A percentile compares a stretch with the other conserved stretches of the same genome.
phyloP scores from a whole-genome alignment of 805 yeast genomes.

The Barnettozyma populi region DNA sequence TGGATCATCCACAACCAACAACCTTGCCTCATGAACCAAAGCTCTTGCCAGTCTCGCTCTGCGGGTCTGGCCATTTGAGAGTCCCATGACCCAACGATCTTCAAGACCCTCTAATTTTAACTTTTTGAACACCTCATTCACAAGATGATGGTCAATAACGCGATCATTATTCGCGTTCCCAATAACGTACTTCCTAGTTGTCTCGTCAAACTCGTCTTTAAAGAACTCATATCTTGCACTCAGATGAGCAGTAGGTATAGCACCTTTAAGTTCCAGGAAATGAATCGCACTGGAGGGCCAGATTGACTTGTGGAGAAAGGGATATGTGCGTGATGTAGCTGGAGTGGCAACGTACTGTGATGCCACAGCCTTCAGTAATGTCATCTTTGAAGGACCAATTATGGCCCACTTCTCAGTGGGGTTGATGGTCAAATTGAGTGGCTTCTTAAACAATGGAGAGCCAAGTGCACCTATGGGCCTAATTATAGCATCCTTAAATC shows the following conservation, averaged over 20 bases:
- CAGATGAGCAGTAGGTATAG: conserved; percentile 56
- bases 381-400: conserved; percentile 49
- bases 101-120: conserved; percentile 54
- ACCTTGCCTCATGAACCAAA: conserved; percentile 54
- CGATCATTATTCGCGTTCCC: conserved; percentile 35
- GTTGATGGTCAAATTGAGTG: conserved; percentile 35
- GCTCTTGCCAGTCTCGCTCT: conserved; percentile 83
- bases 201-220: conserved; percentile 78
- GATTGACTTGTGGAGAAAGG: conserved; percentile 37
- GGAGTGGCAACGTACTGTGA: conserved; percentile 51
- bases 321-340: conserved; percentile 47
- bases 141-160: conserved; percentile 30
- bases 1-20: conserved; percentile 83
- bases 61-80: conserved; percentile 92
- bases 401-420: conserved; percentile 47
- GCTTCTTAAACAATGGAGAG: conserved; percentile 31
- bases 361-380: conserved; percentile 50
- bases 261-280: conserved; percentile 43
- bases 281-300: conserved; percentile 43
- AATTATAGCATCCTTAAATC: conserved; percentile 18
- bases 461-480: conserved; percentile 8
- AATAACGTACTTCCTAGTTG: conserved; percentile 56
- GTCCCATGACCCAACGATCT: conserved; percentile 74
- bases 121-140: conserved; percentile 38
- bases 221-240: conserved; percentile 87